Conservation (phyloP, 2,329 filamentous ascomycete species). For the Zymoseptoria crescenta region DNA sequence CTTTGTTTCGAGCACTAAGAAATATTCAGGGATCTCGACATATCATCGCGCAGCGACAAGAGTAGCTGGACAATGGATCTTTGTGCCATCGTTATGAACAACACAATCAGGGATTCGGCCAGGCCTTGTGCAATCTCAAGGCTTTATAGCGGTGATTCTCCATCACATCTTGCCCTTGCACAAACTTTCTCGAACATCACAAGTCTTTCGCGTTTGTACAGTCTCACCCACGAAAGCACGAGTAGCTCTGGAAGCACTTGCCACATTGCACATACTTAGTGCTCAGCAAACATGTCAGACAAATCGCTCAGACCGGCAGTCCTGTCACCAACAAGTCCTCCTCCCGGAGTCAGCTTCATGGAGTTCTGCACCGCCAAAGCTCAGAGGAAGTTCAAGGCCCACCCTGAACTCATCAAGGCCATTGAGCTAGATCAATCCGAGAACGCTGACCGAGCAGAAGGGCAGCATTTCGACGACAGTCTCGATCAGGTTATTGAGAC, state of each 20-base stretch:
- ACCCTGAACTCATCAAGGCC: background rate
- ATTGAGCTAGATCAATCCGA: background rate
- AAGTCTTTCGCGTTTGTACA: background rate
- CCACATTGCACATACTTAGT: background rate
- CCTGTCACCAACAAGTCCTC: background rate
- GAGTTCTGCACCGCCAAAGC: constrained; percentile 12
- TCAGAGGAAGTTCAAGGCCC: constrained; percentile 2
- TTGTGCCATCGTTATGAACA: background rate
- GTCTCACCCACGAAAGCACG: background rate
- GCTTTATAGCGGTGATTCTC: background rate
- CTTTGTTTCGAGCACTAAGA: background rate
- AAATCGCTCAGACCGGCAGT: background rate
- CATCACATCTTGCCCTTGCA: background rate
- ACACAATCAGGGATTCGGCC: background rate
- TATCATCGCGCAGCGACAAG: background rate
- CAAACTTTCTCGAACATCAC: background rate
- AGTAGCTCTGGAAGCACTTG: constrained; percentile 5
- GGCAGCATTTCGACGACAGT: constrained; percentile 8
- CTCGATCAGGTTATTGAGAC: constrained; percentile 11
- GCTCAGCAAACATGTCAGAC: constrained; percentile 5
- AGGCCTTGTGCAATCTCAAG: background rate
- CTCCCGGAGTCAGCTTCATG: constrained; percentile 8
- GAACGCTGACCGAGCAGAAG: background rate
- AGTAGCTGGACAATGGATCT: background rate
- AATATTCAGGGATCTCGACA: background rate